Evolutionary conservation across 1,139 yeast genomes (phyloP).

Genomic region (Meyerozyma sp.): DNA sequence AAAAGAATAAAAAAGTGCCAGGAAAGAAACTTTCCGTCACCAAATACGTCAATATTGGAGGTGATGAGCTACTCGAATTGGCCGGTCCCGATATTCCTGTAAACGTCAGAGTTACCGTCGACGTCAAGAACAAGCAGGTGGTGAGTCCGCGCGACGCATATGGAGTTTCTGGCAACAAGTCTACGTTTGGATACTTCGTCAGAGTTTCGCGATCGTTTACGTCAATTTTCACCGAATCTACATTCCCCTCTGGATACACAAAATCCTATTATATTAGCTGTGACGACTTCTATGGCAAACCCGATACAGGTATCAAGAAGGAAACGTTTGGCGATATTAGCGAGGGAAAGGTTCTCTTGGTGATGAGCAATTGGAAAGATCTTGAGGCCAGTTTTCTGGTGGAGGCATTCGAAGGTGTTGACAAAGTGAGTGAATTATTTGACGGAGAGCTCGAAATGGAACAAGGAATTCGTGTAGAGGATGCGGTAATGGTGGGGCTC

Average conservation of each 20-base stretch:
- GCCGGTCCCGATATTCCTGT: constrained; percentile 61
- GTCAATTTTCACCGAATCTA: constrained; percentile 65
- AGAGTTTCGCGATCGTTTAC: constrained; percentile 60
- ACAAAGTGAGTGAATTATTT: constrained; percentile 55
- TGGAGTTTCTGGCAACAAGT: constrained; percentile 52
- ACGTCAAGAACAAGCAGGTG: constrained; percentile 52
- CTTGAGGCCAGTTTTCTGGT: constrained; percentile 44
- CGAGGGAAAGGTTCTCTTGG: constrained; percentile 40
- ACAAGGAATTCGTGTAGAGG: constrained; percentile 60
- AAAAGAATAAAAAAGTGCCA: constrained; percentile 35
- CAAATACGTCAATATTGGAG: constrained; percentile 73
- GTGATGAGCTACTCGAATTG: constrained; percentile 50
- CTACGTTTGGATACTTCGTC: constrained; percentile 72
- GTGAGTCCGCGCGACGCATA: constrained; percentile 75
- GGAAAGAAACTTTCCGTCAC: constrained; percentile 54
- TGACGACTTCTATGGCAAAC: constrained; percentile 52
- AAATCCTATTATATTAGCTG: constrained; percentile 61
- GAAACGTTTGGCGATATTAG: constrained; percentile 8
- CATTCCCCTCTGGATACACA: constrained; percentile 65
- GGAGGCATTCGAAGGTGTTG: constrained; percentile 51
- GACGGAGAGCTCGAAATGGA: constrained; percentile 59
- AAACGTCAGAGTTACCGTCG: constrained; percentile 78
- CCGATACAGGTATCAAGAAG: constrained; percentile 10
- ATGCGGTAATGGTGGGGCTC: constrained; percentile 60
- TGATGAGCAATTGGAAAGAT: constrained; percentile 63